phyloP scores from a whole-genome alignment of 73 alveolate species.

The Blepharisma stoltei region DNA sequence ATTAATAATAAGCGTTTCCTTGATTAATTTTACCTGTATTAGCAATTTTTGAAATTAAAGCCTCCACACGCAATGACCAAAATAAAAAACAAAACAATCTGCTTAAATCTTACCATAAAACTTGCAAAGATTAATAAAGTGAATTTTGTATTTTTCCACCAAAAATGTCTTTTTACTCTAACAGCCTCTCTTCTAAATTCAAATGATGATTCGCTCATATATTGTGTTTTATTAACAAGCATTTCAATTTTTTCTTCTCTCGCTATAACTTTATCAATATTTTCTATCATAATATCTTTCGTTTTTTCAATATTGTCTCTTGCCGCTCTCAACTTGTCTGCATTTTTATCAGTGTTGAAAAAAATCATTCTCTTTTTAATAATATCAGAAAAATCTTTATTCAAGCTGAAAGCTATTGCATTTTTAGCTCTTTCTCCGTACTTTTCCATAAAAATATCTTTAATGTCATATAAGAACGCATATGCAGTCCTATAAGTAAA shows the following conservation, averaged over 20 bases:
- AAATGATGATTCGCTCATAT: neutral
- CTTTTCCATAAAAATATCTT: neutral
- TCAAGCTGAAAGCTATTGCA: constrained; percentile 27
- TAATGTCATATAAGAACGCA: neutral
- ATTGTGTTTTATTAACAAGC: constrained; percentile 18
- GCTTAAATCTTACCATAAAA: neutral
- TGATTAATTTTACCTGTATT: neutral
- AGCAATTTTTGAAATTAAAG: neutral
- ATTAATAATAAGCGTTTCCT: too few species aligned
- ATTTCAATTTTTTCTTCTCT: constrained; percentile 32
- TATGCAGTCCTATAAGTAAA: neutral
- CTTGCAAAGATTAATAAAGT: neutral
- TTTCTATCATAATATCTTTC: constrained; percentile 21
- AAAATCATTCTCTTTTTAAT: constrained; percentile 21
- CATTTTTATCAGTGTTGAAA: neutral
- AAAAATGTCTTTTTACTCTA: constrained; percentile 14
- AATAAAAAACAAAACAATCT: neutral
- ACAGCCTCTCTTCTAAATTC: neutral
- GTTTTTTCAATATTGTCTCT: neutral
- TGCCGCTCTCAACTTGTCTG: constrained; percentile 5
- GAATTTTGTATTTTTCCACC: constrained; percentile 8
- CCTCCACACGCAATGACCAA: constrained; percentile 17
- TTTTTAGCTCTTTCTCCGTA: constrained; percentile 1
- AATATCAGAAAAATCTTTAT: neutral
- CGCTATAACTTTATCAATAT: constrained; percentile 23